A percentile compares a stretch with the other conserved stretches of the same genome.
These are phyloP conservation scores for Glycyrrhiza uralensis DNA, from an alignment of 306 rosid genomes.

Conservation along the genomic window DNA sequence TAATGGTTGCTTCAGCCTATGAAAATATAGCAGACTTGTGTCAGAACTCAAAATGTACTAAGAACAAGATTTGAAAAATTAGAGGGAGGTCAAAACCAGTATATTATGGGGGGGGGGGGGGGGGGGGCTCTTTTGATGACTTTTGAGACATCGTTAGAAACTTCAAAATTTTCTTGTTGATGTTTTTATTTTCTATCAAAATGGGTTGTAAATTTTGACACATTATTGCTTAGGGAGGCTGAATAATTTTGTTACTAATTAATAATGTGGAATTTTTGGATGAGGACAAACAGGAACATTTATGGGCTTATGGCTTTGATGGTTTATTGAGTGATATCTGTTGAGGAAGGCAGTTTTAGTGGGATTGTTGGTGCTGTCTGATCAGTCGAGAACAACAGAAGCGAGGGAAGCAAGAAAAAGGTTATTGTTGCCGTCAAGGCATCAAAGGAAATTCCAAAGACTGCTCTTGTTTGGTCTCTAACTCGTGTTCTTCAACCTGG, in stretches of 20 bases:
- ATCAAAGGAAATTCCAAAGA: conserved; percentile 85
- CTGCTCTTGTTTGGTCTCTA: conserved; percentile 94
- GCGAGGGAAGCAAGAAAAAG: conserved; percentile 74
- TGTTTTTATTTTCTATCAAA: too few relatives aligned
- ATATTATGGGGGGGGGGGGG: too few relatives aligned
- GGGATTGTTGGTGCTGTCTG: conserved; percentile 19
- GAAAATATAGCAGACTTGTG: conserved; percentile 9
- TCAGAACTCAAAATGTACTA: conserved; percentile 25
- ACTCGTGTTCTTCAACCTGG: conserved; percentile 99
- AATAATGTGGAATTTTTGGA: too few relatives aligned
- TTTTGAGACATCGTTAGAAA: too few relatives aligned
- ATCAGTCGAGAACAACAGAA: conserved; percentile 81
- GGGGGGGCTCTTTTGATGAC: too few relatives aligned
- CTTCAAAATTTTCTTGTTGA: too few relatives aligned
- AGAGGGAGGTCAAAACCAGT: conserved; percentile 28
- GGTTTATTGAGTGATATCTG: conserved; percentile 35
- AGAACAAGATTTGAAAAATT: conserved; percentile 4
- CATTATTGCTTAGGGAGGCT: too few relatives aligned
- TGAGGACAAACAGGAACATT: too few relatives aligned
- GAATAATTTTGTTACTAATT: too few relatives aligned
- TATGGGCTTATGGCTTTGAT: conserved; percentile 33
- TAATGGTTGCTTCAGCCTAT: conserved; percentile 83
- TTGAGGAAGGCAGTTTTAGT: conserved; percentile 12
- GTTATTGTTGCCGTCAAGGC: conserved; percentile 97
- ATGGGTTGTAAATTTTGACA: too few relatives aligned